phyloP scores from a whole-genome alignment of 192 early-diverging fungal species.

The Phlyctochytrium arcticum region DNA sequence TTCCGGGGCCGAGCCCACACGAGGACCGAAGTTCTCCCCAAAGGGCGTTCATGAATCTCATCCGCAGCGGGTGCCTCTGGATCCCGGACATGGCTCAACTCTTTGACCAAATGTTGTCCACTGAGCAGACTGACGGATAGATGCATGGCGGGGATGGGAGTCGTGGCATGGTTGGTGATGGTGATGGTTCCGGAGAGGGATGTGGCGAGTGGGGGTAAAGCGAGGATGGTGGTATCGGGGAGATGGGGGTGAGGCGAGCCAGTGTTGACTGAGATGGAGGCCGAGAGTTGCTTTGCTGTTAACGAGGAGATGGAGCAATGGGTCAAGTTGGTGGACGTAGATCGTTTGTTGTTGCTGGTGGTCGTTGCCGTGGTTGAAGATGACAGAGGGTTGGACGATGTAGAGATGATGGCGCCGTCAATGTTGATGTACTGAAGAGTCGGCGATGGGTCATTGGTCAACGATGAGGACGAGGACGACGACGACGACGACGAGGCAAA shows the following conservation, averaged over 20 bases:
- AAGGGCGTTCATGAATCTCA: background rate
- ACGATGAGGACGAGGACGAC: no score
- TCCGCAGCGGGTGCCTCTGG: background rate
- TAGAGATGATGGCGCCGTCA: background rate
- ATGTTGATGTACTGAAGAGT: background rate
- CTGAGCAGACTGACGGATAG: background rate
- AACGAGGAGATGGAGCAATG: no score
- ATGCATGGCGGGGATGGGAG: background rate
- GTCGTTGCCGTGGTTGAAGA: background rate
- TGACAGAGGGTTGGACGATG: background rate
- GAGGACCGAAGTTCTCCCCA: constrained; percentile 25
- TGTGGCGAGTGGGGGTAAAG: background rate
- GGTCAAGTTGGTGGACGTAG: no score
- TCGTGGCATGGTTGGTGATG: background rate
- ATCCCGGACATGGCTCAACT: background rate
- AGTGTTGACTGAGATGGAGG: no score
- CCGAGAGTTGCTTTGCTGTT: no score
- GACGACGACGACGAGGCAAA: no score
- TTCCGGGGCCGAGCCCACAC: background rate
- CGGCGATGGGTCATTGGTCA: background rate
- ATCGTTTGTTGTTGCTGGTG: no score
- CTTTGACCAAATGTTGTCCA: background rate
- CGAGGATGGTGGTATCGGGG: background rate
- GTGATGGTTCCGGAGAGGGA: background rate
- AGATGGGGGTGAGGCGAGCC: background rate